Percentiles rank a stretch among this genome's conserved stretches.
These are phyloP conservation scores for Silene conica DNA, from an alignment of 148 eudicot genomes.

Conservation along the genomic window DNA sequence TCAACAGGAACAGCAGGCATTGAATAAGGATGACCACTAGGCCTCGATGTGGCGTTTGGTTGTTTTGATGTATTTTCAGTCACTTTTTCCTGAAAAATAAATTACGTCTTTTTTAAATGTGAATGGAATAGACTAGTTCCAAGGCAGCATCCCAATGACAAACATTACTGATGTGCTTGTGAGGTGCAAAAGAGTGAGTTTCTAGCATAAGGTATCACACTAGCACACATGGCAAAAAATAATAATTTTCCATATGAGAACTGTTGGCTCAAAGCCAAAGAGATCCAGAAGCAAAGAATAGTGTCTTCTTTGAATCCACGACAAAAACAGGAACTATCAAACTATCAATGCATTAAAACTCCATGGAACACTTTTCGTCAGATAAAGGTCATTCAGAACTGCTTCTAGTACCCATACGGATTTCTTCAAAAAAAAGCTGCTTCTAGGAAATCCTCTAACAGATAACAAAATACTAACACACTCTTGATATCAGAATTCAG, in stretches of 20 bases:
- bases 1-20: conserved; percentile 52
- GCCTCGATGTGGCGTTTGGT: conserved; percentile 49
- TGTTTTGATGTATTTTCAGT: conserved; percentile 63
- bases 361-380: neutral
- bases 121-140: neutral
- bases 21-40: conserved; percentile 56
- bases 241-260: neutral
- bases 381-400: neutral
- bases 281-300: too few species aligned
- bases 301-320: too few species aligned
- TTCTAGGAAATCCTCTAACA: neutral
- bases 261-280: neutral
- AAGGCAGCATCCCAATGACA: neutral
- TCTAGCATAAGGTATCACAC: neutral
- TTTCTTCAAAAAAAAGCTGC: too few species aligned
- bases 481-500: neutral
- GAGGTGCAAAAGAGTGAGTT: neutral
- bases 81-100: conserved; percentile 59
- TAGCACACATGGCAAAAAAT: neutral
- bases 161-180: neutral
- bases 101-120: neutral
- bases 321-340: too few species aligned
- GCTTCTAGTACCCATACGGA: too few species aligned
- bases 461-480: neutral
- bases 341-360: neutral